Conservation (phyloP, 2,329 filamentous ascomycete genomes). For the Ceratocystis cubensis region DNA sequence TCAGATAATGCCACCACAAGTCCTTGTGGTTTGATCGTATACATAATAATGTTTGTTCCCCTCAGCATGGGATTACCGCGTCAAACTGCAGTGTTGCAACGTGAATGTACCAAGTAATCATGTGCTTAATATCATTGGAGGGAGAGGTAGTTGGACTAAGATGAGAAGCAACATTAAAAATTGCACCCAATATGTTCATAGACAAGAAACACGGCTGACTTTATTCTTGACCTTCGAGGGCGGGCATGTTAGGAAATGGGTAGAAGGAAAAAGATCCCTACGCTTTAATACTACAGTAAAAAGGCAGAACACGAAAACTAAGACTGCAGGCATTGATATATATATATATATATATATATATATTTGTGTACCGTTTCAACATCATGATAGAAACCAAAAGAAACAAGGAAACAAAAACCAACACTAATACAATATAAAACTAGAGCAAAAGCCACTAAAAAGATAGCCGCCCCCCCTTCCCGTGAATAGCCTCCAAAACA, state of each 20-base stretch:
- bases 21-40: neutral
- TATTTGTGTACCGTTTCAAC: neutral
- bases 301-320: too few species aligned
- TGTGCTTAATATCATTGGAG: neutral
- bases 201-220: too few species aligned
- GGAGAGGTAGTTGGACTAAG: neutral
- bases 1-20: neutral
- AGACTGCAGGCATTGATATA: too few species aligned
- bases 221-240: too few species aligned
- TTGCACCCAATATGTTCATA: too few species aligned
- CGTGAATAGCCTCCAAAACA: neutral
- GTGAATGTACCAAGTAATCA: neutral
- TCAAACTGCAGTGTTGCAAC: neutral
- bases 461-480: neutral
- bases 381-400: neutral
- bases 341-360: neutral
- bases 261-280: too few species aligned
- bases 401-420: neutral
- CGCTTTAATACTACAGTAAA: too few species aligned
- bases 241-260: too few species aligned
- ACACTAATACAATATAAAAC: neutral
- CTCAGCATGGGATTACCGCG: neutral
- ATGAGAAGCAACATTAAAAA: neutral
- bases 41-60: neutral
- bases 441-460: neutral